Conservation (phyloP, 768 basidiomycete genomes). For the Mycena chlorophos region DNA sequence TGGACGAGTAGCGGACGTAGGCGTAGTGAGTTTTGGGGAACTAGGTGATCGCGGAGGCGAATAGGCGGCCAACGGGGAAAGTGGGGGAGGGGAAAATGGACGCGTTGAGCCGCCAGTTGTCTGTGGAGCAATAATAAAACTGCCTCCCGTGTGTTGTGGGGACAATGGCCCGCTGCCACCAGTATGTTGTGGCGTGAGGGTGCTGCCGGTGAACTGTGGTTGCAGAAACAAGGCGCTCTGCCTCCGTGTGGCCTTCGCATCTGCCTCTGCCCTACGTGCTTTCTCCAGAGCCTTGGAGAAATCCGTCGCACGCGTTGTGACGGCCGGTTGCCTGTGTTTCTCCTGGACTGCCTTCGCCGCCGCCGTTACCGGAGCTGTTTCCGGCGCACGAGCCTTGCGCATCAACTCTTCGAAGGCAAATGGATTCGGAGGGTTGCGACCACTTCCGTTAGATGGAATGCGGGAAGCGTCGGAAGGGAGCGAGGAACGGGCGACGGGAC, state of each 20-base stretch:
- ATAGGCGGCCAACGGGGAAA: conserved; percentile 5
- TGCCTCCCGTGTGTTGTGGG: conserved; percentile 16
- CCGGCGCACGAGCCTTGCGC: not conserved
- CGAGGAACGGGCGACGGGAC: not conserved
- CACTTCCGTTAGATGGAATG: not conserved
- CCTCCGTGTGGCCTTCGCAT: conserved; percentile 20
- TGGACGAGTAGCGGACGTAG: not conserved
- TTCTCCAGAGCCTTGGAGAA: conserved; percentile 44
- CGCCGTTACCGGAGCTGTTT: not conserved
- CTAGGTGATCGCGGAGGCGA: conserved; percentile 3
- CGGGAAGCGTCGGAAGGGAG: not conserved
- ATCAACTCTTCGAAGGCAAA: conserved; percentile 1
- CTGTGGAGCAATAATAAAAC: conserved; percentile 6
- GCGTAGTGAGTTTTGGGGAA: not conserved
- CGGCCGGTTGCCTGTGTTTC: not conserved
- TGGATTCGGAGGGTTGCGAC: not conserved
- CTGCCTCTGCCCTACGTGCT: conserved; percentile 40
- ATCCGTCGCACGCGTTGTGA: conserved; percentile 32
- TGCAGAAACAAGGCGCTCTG: conserved; percentile 20
- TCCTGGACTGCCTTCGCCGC: not conserved
- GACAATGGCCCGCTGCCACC: conserved; percentile 1
- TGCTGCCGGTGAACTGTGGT: conserved; percentile 15
- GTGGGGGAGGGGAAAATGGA: conserved; percentile 7
- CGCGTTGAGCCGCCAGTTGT: conserved; percentile 6
- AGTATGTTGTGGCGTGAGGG: conserved; percentile 11